These are phyloP conservation scores for Quercus engelmannii DNA, from an alignment of 306 rosid species.

Conservation along the genomic window DNA sequence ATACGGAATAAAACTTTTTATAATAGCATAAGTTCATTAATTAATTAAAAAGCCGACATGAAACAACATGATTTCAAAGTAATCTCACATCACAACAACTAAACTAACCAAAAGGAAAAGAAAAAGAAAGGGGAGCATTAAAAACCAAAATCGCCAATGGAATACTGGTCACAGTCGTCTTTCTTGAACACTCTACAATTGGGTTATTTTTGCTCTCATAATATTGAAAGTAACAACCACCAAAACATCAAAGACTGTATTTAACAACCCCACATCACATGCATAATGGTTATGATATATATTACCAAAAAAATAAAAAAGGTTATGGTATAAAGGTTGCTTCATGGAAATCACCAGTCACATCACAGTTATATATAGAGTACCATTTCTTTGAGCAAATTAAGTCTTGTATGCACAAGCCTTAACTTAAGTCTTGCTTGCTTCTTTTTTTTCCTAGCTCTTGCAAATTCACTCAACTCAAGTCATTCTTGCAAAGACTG, in stretches of 20 bases:
- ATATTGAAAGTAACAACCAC: constrained; percentile 28
- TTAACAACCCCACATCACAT: constrained; percentile 47
- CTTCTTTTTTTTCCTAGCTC: background rate
- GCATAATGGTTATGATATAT: constrained; percentile 14
- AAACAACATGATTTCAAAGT: constrained; percentile 30
- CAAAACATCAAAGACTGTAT: constrained; percentile 21
- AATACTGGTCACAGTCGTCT: constrained; percentile 28
- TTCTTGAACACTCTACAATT: constrained; percentile 25
- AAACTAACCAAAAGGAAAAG: constrained; percentile 10
- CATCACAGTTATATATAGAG: constrained; percentile 6
- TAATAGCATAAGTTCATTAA: background rate
- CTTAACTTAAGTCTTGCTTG: too few relatives aligned
- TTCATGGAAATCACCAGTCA: constrained; percentile 28
- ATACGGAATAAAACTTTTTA: background rate
- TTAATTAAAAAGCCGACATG: background rate
- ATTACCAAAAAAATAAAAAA: too few relatives aligned
- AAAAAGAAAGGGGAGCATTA: background rate
- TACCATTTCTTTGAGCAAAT: background rate
- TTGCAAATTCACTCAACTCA: background rate
- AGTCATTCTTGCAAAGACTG: background rate
- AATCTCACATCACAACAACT: constrained; percentile 3
- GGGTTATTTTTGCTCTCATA: background rate
- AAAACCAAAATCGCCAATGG: constrained; percentile 16
- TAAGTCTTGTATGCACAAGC: constrained; percentile 1
- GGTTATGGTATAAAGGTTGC: constrained; percentile 11